phyloP scores from a whole-genome alignment of 2,329 filamentous ascomycete species.

The Akanthomyces dipterigenus region DNA sequence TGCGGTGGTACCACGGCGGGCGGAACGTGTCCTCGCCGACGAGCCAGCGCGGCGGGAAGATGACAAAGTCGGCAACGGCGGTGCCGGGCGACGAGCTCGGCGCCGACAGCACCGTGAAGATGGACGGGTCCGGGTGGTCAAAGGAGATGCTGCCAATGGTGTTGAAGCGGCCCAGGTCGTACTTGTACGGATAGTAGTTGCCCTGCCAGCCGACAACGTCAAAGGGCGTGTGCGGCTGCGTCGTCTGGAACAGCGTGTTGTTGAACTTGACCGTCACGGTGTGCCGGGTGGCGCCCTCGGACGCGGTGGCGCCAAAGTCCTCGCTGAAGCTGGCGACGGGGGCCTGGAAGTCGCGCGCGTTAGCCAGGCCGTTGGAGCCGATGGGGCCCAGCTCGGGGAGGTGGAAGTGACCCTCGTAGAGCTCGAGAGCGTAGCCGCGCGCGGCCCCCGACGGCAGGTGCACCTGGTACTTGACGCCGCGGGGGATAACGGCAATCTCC shows the following conservation, averaged over 20 bases:
- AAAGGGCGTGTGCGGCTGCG: constrained; percentile 65
- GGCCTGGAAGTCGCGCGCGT: constrained; percentile 63
- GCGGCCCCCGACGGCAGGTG: constrained; percentile 50
- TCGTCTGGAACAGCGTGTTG: constrained; percentile 58
- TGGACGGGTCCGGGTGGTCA: constrained; percentile 72
- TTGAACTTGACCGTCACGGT: constrained; percentile 59
- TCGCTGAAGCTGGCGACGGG: constrained; percentile 60
- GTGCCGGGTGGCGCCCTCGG: constrained; percentile 31
- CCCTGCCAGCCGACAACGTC: constrained; percentile 78
- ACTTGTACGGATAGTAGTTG: constrained; percentile 75
- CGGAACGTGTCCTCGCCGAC: constrained; percentile 64
- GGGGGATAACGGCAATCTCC: constrained; percentile 65
- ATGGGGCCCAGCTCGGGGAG: constrained; percentile 64
- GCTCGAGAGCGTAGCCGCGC: constrained; percentile 63
- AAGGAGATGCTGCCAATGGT: constrained; percentile 66
- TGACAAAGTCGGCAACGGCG: constrained; percentile 63
- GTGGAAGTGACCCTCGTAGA: constrained; percentile 60
- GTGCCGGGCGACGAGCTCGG: constrained; percentile 55
- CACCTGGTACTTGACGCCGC: constrained; percentile 64
- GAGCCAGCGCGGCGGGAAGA: constrained; percentile 67
- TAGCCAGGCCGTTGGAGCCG: constrained; percentile 61
- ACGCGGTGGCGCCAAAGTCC: constrained; percentile 36
- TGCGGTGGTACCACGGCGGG: constrained; percentile 66
- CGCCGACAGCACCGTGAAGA: constrained; percentile 66
- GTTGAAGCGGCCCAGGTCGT: constrained; percentile 72